Percentiles rank a stretch among this genome's conserved stretches.
Conservation (phyloP, 257 asterid genomes). For the Cinchona pubescens region DNA sequence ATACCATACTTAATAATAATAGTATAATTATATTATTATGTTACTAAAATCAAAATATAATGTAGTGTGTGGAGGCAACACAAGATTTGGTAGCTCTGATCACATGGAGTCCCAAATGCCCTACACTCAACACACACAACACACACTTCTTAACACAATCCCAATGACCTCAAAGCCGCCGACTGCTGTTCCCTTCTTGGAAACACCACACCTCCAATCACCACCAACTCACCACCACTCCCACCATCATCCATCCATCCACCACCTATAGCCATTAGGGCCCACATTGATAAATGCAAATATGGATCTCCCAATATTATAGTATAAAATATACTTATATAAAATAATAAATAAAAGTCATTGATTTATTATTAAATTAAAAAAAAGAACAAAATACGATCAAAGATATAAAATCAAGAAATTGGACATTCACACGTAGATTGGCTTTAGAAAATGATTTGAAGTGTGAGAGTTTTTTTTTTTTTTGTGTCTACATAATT, state of each 20-base stretch:
- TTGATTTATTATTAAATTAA: too few species aligned
- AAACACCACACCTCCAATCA: slow-evolving; percentile 36
- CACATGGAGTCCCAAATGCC: slow-evolving; percentile 32
- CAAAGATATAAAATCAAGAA: too few species aligned
- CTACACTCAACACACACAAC: slow-evolving; percentile 9
- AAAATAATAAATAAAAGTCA: too few species aligned
- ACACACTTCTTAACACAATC: slow-evolving; percentile 3
- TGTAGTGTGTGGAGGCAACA: slow-evolving; percentile 30
- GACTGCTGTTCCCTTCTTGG: slow-evolving; percentile 44
- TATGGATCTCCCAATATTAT: too few species aligned
- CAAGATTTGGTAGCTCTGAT: slow-evolving; percentile 30
- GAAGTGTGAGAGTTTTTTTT: too few species aligned
- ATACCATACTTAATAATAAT: background rate
- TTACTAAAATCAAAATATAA: background rate
- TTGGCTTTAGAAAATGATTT: too few species aligned
- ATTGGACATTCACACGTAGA: too few species aligned
- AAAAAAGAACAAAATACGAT: too few species aligned
- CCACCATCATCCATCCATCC: background rate
- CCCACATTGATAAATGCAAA: too few species aligned
- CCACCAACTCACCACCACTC: background rate
- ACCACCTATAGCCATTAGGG: background rate
- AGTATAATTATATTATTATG: background rate
- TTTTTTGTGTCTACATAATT: too few species aligned
- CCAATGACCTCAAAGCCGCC: slow-evolving; percentile 26
- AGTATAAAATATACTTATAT: too few species aligned